Conservation (phyloP, 2,329 filamentous ascomycete genomes). For the Pyricularia sp. region DNA sequence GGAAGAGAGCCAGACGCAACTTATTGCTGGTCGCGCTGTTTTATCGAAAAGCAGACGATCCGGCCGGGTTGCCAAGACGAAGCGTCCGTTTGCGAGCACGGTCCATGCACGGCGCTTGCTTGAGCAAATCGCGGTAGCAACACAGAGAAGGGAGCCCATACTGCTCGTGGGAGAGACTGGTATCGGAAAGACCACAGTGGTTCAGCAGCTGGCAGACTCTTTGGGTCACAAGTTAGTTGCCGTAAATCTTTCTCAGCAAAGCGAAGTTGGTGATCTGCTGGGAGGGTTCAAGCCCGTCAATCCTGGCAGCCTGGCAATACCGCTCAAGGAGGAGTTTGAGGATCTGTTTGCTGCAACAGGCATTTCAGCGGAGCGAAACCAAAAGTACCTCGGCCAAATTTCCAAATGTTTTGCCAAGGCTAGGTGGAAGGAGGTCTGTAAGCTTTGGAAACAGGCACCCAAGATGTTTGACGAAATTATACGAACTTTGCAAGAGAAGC, state of each 20-base stretch:
- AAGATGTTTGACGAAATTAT: constrained; percentile 71
- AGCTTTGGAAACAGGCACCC: constrained; percentile 78
- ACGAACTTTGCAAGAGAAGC: constrained; percentile 34
- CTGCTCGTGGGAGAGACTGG: constrained; percentile 96
- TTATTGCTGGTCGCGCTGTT: constrained; percentile 54
- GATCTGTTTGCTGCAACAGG: constrained; percentile 72
- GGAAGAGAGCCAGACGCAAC: constrained; percentile 42
- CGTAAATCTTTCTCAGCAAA: constrained; percentile 95
- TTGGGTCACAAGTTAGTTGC: constrained; percentile 79
- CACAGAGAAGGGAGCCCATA: constrained; percentile 75
- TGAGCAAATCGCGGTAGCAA: constrained; percentile 75
- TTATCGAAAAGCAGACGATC: constrained; percentile 46
- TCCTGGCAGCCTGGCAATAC: constrained; percentile 72
- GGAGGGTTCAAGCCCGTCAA: constrained; percentile 96
- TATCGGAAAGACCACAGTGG: constrained; percentile 92
- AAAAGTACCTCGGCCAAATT: constrained; percentile 71
- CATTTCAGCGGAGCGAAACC: constrained; percentile 79
- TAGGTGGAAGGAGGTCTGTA: constrained; percentile 78
- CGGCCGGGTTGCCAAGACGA: constrained; percentile 35
- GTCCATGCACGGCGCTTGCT: constrained; percentile 71
- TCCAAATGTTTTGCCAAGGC: constrained; percentile 66
- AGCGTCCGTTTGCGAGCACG: constrained; percentile 74
- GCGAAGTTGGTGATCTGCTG: constrained; percentile 87
- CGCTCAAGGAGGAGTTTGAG: constrained; percentile 87
- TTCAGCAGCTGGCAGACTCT: constrained; percentile 79